A percentile compares a stretch with the other conserved stretches of the same genome.
Conservation (phyloP, 2,329 filamentous ascomycete species). For the Cordyceps tenuipes region DNA sequence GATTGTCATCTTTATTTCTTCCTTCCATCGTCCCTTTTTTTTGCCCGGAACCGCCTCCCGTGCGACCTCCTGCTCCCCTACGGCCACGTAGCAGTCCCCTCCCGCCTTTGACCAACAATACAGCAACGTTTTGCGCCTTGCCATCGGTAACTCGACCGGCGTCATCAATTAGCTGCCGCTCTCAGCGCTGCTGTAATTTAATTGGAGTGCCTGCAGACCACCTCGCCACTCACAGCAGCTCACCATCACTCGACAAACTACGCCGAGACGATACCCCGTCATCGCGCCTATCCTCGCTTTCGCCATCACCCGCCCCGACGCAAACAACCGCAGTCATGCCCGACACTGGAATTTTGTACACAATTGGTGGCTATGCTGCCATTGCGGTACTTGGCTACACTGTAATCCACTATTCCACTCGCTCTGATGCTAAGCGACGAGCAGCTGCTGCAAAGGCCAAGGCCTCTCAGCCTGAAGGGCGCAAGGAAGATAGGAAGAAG, state of each 20-base stretch:
- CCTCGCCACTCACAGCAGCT: neutral
- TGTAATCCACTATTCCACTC: slow-evolving; percentile 28
- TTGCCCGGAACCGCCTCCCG: neutral
- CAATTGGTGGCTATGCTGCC: slow-evolving; percentile 29
- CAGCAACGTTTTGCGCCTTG: slow-evolving; percentile 9
- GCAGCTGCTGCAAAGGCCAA: slow-evolving; percentile 21
- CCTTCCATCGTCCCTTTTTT: neutral
- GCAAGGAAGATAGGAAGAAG: slow-evolving; percentile 36
- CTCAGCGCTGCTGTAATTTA: neutral
- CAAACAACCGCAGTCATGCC: slow-evolving; percentile 20
- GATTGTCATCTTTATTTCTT: slow-evolving; percentile 8
- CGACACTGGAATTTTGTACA: slow-evolving; percentile 27
- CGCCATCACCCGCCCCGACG: neutral
- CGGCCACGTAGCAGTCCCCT: slow-evolving; percentile 6
- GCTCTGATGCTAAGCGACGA: slow-evolving; percentile 24
- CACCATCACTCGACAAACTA: slow-evolving; percentile 2
- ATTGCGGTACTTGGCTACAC: slow-evolving; percentile 28
- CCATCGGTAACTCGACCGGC: slow-evolving; percentile 5
- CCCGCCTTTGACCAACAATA: neutral
- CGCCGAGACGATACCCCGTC: slow-evolving; percentile 15
- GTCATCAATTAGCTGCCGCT: neutral
- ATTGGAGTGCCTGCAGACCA: neutral
- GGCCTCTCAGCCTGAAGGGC: slow-evolving; percentile 22
- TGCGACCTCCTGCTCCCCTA: neutral
- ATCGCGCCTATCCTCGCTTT: neutral